A percentile compares a stretch with the other conserved stretches of the same genome.
These are phyloP conservation scores for Biscutella laevigata DNA, from an alignment of 441 rosid species.

Conservation along the genomic window DNA sequence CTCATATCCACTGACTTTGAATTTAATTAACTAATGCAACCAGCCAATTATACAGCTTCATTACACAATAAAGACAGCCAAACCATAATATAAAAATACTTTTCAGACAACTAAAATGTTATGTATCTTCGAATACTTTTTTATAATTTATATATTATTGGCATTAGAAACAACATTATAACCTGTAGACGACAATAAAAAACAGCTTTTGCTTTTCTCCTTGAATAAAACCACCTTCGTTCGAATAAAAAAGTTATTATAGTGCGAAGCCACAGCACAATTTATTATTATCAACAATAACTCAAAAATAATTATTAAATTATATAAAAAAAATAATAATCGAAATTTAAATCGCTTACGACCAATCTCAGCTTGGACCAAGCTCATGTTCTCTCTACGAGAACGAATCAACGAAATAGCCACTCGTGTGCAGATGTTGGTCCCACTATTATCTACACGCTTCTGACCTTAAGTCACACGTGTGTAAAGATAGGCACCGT, in stretches of 20 bases:
- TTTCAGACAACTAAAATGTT: slow-evolving; percentile 13
- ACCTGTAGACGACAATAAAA: slow-evolving; percentile 16
- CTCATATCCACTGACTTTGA: slow-evolving; percentile 20
- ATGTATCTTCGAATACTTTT: slow-evolving; percentile 4
- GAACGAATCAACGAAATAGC: slow-evolving; percentile 1
- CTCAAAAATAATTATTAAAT: background rate
- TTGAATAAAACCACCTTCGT: slow-evolving; percentile 10
- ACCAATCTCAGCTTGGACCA: slow-evolving; percentile 5
- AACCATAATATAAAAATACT: background rate
- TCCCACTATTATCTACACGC: slow-evolving; percentile 23
- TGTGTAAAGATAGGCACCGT: slow-evolving; percentile 12
- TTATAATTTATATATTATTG: slow-evolving; percentile 4
- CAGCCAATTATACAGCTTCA: slow-evolving; percentile 17
- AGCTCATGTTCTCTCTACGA: slow-evolving; percentile 22
- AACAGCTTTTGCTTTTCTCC: slow-evolving; percentile 19
- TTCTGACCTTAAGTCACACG: slow-evolving; percentile 23
- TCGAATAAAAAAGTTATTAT: background rate
- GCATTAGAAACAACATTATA: slow-evolving; percentile 7
- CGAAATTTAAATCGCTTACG: background rate
- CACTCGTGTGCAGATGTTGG: slow-evolving; percentile 20
- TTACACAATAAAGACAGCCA: slow-evolving; percentile 15
- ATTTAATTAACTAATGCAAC: background rate
- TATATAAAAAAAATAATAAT: background rate
- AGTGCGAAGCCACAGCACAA: slow-evolving; percentile 29
- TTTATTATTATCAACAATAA: slow-evolving; percentile 5